Evolutionary conservation across 164 flowering plant species (phyloP), one percentile per base, ranked within the genome.

Genomic region (Annona cherimola): DNA sequence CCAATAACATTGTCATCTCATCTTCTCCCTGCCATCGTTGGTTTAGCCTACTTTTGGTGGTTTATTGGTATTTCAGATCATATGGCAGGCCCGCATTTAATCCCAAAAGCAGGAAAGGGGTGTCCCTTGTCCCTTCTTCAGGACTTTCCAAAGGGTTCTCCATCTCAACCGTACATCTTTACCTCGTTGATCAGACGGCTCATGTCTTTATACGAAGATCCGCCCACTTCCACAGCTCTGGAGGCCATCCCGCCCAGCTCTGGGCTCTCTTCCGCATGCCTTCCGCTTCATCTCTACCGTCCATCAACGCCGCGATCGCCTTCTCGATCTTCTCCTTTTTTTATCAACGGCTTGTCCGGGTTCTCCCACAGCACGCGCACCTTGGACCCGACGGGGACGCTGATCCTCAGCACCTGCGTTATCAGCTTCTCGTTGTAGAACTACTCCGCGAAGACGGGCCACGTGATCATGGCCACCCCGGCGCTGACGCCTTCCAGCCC

Each of bases 361-460:
- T 44, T 54, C 63, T n/a, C 2, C 5, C 40, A 4, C 7, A 7
- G 7, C 8, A 44, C 45, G 40, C 62, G 57, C 45, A 5, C 45
- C 14, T 9, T 41, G 18, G 16, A 43, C 60, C 63, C 94, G 0
- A 86, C 72, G 3, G 77, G 54, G 3, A 83, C 79, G 2, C 84
- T 91, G 43, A 83, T 72, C 71, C 64, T 63, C 74, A 86, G 43
- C 12, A 86, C 73, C 16, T 86, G 14, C 1, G 81, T 85, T 3
- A 86, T 64, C 2, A 88, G 70, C 72, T 84, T 86, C 82, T 88
- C 91, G 45, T 87, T 88, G 1, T 71, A 63, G 73, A 84, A 87
- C 71, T 90, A 91, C 39, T 88, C 91, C 0, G 85, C 77, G 55
- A 87, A 87, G 44, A 81, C 72, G 0, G 92, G 92, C 91, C 91